These are phyloP conservation scores for Phyllosticta ampelicida DNA, from an alignment of 2,329 filamentous ascomycete species.

Conservation along the genomic window DNA sequence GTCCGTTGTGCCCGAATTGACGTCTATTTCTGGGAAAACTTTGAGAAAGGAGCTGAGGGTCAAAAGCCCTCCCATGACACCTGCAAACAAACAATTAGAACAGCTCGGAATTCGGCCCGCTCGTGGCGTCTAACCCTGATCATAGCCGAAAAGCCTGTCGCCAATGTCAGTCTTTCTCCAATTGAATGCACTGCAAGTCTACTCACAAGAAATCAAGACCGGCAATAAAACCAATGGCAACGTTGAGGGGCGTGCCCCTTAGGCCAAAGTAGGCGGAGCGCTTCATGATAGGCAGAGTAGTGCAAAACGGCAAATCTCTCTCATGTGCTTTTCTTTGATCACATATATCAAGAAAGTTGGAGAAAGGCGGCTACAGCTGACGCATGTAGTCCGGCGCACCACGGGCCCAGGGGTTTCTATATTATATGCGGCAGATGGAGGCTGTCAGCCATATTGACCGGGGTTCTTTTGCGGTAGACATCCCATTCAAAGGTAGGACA, in stretches of 20 bases:
- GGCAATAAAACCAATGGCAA: slow-evolving; percentile 59
- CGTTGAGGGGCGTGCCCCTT: slow-evolving; percentile 52
- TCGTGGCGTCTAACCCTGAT: slow-evolving; percentile 35
- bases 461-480: no score
- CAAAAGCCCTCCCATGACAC: slow-evolving; percentile 56
- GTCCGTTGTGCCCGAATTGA: slow-evolving; percentile 23
- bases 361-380: background rate
- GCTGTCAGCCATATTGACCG: no score
- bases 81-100: background rate
- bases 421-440: no score
- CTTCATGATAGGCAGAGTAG: background rate
- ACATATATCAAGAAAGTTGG: background rate
- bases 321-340: background rate
- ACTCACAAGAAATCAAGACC: slow-evolving; percentile 57
- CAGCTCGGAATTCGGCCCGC: background rate
- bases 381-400: no score
- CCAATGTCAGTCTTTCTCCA: background rate
- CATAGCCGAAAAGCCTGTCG: slow-evolving; percentile 46
- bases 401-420: no score
- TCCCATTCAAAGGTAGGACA: no score
- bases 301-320: background rate
- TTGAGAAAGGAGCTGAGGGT: slow-evolving; percentile 52
- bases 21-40: slow-evolving; percentile 32
- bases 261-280: slow-evolving; percentile 50
- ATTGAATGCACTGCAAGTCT: background rate